These are phyloP conservation scores for Parachaetomium inaequale DNA, from an alignment of 495 filamentous ascomycete genomes.

Conservation along the genomic window DNA sequence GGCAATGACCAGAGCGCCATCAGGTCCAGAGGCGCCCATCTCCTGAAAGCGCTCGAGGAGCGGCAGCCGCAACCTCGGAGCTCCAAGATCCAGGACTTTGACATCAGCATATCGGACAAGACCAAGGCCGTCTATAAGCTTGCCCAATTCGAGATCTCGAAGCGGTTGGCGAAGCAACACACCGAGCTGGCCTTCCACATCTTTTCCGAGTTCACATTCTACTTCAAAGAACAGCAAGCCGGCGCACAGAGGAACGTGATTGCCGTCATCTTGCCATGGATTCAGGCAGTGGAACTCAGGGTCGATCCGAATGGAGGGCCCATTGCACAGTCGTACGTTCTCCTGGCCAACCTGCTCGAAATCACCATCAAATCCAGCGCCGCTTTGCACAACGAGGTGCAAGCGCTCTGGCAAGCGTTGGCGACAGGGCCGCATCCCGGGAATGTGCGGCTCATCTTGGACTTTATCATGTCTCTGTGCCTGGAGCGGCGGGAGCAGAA, in stretches of 20 bases:
- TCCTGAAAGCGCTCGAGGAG: conserved; percentile 80
- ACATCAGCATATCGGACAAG: conserved; percentile 97
- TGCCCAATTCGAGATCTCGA: conserved; percentile 94
- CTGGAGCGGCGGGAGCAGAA: conserved; percentile 92
- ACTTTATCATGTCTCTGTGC: conserved; percentile 93
- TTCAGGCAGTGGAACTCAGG: conserved; percentile 88
- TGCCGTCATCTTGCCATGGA: conserved; percentile 91
- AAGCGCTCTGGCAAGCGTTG: conserved; percentile 94
- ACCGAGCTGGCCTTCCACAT: conserved; percentile 85
- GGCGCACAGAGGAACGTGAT: conserved; percentile 90
- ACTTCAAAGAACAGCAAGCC: conserved; percentile 79
- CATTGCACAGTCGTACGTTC: conserved; percentile 86
- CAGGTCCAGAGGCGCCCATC: conserved; percentile 79
- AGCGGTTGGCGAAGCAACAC: conserved; percentile 81
- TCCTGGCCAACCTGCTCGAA: conserved; percentile 91
- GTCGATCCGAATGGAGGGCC: conserved; percentile 93
- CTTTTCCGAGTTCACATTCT: conserved; percentile 88
- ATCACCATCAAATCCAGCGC: conserved; percentile 90
- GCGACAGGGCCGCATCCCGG: conserved; percentile 89
- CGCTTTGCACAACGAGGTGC: conserved; percentile 89
- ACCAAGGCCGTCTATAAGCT: conserved; percentile 97
- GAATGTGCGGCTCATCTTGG: conserved; percentile 91
- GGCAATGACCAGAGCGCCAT: conserved; percentile 87
- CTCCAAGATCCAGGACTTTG: conserved; percentile 92
- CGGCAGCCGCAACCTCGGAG: conserved; percentile 65